Evolutionary conservation across 495 filamentous ascomycete genomes (phyloP).

Genomic region (Ascobolus immersus): DNA sequence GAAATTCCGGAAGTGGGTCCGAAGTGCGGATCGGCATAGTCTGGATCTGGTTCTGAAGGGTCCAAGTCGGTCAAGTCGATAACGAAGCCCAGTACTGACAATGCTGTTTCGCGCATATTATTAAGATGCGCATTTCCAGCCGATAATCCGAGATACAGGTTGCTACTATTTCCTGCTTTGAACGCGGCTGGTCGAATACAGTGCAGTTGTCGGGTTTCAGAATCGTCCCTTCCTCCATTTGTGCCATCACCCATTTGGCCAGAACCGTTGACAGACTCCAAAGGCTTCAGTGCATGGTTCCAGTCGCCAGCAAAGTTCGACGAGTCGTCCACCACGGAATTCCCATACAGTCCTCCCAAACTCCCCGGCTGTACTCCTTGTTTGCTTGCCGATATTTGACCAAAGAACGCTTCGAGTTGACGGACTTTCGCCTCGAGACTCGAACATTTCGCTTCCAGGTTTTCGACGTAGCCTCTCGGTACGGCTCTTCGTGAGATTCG

Average conservation of each 20-base stretch:
- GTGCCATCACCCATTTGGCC: no score
- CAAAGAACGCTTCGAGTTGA: no score
- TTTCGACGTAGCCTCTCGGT: slow-evolving; percentile 46
- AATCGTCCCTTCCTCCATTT: no score
- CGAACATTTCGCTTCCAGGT: slow-evolving; percentile 31
- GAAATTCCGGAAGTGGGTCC: slow-evolving; percentile 28
- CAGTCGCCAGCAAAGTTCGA: no score
- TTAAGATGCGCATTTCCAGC: slow-evolving; percentile 38
- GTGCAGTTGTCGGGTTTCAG: no score
- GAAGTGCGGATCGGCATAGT: slow-evolving; percentile 27
- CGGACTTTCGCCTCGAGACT: slow-evolving; percentile 31
- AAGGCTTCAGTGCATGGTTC: slow-evolving; percentile 20
- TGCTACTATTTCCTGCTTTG: slow-evolving; percentile 29
- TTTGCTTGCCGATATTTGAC: no score
- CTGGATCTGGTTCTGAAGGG: slow-evolving; percentile 26
- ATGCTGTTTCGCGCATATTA: slow-evolving; percentile 44
- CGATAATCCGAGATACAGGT: slow-evolving; percentile 49
- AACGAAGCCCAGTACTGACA: slow-evolving; percentile 49
- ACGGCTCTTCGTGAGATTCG: slow-evolving; percentile 61
- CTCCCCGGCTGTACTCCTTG: no score
- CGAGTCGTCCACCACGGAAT: no score
- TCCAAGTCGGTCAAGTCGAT: slow-evolving; percentile 52
- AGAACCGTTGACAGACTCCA: no score
- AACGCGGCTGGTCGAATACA: slow-evolving; percentile 23
- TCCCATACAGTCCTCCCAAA: no score